These are phyloP conservation scores for Scalesia atractyloides DNA, from an alignment of 129 eudicot genomes.

Conservation along the genomic window DNA sequence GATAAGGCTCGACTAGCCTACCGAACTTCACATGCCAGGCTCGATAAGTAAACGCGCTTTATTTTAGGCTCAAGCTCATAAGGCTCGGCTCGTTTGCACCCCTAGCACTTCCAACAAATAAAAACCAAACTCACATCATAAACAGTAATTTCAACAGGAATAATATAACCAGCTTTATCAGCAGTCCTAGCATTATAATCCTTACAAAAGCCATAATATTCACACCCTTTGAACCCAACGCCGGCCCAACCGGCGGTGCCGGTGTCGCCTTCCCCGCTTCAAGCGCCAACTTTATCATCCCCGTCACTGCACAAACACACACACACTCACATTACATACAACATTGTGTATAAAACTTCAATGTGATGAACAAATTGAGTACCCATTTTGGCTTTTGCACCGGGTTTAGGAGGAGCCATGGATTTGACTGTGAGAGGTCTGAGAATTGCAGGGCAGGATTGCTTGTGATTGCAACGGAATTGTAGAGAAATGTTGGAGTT, in stretches of 20 bases:
- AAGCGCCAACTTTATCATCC: conserved; percentile 83
- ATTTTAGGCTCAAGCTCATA: too few species aligned
- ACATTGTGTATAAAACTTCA: too few species aligned
- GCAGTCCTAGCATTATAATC: conserved; percentile 98
- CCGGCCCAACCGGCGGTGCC: conserved; percentile 98
- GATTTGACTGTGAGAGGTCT: conserved; percentile 59
- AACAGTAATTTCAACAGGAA: conserved; percentile 97
- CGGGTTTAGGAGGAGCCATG: conserved; percentile 98
- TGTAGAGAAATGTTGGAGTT: conserved; percentile 26
- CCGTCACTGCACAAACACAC: conserved; percentile 56
- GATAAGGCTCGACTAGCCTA: too few species aligned
- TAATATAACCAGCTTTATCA: conserved; percentile 88
- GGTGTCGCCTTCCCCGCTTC: conserved; percentile 99
- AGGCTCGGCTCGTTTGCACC: too few species aligned
- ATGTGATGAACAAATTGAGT: background rate
- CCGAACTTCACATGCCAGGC: too few species aligned
- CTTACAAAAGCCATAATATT: conserved; percentile 94
- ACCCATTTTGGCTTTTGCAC: conserved; percentile 91
- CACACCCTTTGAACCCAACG: conserved; percentile 95
- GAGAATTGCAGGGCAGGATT: conserved; percentile 19
- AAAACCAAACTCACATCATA: conserved; percentile 81
- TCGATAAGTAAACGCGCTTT: too few species aligned
- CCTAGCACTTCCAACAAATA: too few species aligned
- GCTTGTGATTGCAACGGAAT: conserved; percentile 27
- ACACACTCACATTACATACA: too few species aligned